Evolutionary conservation across 2,329 filamentous ascomycete species (phyloP).

Genomic region (Curvularia hawaiiensis): DNA sequence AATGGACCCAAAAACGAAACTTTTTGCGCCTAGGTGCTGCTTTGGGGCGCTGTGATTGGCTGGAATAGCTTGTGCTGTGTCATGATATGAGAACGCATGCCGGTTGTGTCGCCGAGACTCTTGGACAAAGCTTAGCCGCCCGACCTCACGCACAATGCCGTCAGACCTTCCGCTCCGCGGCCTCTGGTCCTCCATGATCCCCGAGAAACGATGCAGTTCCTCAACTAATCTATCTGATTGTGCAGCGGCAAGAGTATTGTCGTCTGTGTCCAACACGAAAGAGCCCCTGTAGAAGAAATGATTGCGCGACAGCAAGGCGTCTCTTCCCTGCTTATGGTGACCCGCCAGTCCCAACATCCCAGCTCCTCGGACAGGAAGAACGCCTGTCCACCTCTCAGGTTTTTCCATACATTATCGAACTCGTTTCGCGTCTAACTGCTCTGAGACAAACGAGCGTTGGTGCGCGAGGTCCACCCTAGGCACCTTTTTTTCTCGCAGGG

Average conservation of each 20-base stretch:
- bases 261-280: constrained; percentile 2
- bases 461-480: constrained; percentile 14
- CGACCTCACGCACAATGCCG: constrained; percentile 28
- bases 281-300: background rate
- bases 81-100: constrained; percentile 23
- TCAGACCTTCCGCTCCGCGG: constrained; percentile 22
- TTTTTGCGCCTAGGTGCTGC: background rate
- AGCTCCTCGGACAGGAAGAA: constrained; percentile 1
- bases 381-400: background rate
- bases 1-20: background rate
- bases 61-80: constrained; percentile 17
- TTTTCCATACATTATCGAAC: background rate
- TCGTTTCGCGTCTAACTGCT: constrained; percentile 7
- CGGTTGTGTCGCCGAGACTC: constrained; percentile 33
- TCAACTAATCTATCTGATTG: constrained; percentile 16
- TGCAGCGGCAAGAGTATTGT: constrained; percentile 3
- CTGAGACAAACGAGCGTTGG: constrained; percentile 12
- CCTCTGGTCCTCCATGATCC: constrained; percentile 8
- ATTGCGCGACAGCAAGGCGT: background rate
- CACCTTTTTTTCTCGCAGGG: constrained; percentile 9
- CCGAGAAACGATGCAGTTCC: constrained; percentile 6
- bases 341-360: constrained; percentile 19
- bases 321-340: background rate
- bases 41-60: background rate
- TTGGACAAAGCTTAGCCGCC: constrained; percentile 38